Evolutionary conservation across 371 early-diverging fungal genomes (phyloP), one percentile per base, ranked within the genome.

Genomic region (Mortierella sp.): DNA sequence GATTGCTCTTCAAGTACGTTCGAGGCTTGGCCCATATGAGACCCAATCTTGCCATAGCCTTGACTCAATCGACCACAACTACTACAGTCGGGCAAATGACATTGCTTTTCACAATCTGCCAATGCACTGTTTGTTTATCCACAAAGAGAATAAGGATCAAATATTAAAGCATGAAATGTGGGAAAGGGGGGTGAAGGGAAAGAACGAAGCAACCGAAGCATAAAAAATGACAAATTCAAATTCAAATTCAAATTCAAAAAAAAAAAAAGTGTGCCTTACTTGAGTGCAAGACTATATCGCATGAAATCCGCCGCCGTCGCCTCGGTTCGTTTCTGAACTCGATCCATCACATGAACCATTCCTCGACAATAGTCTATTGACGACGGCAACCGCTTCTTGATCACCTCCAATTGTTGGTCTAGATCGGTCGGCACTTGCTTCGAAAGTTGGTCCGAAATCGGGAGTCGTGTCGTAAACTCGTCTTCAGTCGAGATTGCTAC

Each of bases 311-410:
- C 82, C 11, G 89, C 87, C 46, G 83, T 86, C 48, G 90, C 91
- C 75, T 91, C 90, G 74, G 86, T 86, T 11, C 91, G 80, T 60
- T 89, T 83, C 29, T 90, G 87, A 66, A 90, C 85, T 18, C 90
- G 82, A 53, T 93, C 92, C 90, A 91, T 88, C 37, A 91, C 80
- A 60, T 83, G 81, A 44, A 90, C 91, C 60, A 91, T 80, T 55
- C 88, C 87, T 19, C 86, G 76, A 66, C 89, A 91, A 66, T 91
- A 89, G 14, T 86, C 84, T 18, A 91, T 83, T 12, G 84, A 79
- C 2, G 85, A 80, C 7, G 83, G 84, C 1, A 90, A 74, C n/a
- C 87, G 74, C n/a, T 81, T 84, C 53, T 84, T 79, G 47, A 88
- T 83, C 28, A 79, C 82, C 30, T 83, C 82, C 9, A 92, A 58